These are phyloP conservation scores for Encephalitozoon intestinalis DNA, from an alignment of 371 early-diverging fungal species.

Conservation along the genomic window DNA sequence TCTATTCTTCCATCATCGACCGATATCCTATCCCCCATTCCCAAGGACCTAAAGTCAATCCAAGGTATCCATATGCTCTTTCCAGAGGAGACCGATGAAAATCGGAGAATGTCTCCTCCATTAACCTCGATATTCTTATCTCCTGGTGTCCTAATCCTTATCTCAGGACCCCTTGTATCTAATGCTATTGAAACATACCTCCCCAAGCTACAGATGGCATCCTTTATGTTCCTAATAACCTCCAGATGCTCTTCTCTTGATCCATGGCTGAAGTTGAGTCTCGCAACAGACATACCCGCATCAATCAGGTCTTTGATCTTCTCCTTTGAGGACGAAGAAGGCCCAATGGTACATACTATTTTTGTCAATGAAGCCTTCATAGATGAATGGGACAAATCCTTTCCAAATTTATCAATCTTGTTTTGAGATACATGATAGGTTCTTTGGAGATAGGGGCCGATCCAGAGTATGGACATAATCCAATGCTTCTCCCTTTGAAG, in stretches of 20 bases:
- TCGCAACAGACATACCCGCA: slow-evolving; percentile 82
- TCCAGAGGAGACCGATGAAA: not conserved
- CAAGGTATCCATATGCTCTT: slow-evolving; percentile 70
- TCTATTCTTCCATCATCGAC: slow-evolving; percentile 65
- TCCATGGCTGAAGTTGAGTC: slow-evolving; percentile 68
- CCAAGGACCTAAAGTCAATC: slow-evolving; percentile 71
- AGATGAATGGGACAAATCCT: not conserved
- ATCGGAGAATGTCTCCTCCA: slow-evolving; percentile 59
- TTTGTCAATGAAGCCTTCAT: slow-evolving; percentile 34
- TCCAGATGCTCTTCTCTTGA: slow-evolving; percentile 54
- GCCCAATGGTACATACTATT: slow-evolving; percentile 59
- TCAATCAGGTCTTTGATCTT: slow-evolving; percentile 59
- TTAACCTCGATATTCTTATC: slow-evolving; percentile 17
- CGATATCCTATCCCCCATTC: slow-evolving; percentile 72
- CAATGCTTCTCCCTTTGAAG: not conserved
- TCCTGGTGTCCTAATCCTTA: slow-evolving; percentile 55
- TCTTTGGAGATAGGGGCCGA: not conserved
- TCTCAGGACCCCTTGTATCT: slow-evolving; percentile 64
- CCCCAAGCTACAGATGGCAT: slow-evolving; percentile 64
- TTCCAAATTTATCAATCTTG: not conserved
- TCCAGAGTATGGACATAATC: not conserved
- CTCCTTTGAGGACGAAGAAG: slow-evolving; percentile 39
- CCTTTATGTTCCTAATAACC: slow-evolving; percentile 58
- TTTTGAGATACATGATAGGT: not conserved
- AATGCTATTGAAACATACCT: slow-evolving; percentile 64